Evolutionary conservation across 2,329 filamentous ascomycete genomes (phyloP).

Genomic region (Alternaria brassicae): DNA sequence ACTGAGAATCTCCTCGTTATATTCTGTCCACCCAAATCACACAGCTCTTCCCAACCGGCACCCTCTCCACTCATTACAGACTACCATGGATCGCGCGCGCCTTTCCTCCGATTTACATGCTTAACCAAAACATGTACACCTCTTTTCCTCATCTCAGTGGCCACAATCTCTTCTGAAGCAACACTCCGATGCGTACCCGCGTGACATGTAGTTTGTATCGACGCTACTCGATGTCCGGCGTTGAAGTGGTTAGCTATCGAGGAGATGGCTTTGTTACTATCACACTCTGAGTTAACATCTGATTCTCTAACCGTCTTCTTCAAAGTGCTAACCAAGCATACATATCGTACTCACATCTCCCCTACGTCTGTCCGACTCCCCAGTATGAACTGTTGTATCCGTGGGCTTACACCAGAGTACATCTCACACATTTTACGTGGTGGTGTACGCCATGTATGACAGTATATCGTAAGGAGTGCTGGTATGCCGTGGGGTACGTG

Average conservation of each 20-base stretch:
- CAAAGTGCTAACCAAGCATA: neutral
- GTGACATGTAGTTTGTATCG: slow-evolving; percentile 18
- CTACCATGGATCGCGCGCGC: slow-evolving; percentile 8
- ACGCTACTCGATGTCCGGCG: slow-evolving; percentile 8
- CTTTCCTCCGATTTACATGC: slow-evolving; percentile 25
- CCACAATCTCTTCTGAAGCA: slow-evolving; percentile 26
- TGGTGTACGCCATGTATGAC: slow-evolving; percentile 14
- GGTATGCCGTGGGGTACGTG: neutral
- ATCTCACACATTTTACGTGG: slow-evolving; percentile 14
- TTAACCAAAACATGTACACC: slow-evolving; percentile 17
- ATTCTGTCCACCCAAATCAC: neutral
- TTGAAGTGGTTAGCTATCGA: neutral
- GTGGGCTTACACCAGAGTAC: slow-evolving; percentile 20
- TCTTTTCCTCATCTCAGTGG: slow-evolving; percentile 6
- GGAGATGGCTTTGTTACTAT: neutral
- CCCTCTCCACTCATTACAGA: neutral
- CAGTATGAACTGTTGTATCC: slow-evolving; percentile 20
- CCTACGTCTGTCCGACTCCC: slow-evolving; percentile 7
- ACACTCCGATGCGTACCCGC: slow-evolving; percentile 32
- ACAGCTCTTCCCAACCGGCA: no score
- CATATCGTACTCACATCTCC: slow-evolving; percentile 1
- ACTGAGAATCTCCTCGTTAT: no score
- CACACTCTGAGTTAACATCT: neutral
- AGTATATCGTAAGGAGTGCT: slow-evolving; percentile 1
- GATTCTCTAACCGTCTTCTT: neutral